Base-by-base conservation (phyloP, 441 rosid species). In the Viola pubescens region DNA sequence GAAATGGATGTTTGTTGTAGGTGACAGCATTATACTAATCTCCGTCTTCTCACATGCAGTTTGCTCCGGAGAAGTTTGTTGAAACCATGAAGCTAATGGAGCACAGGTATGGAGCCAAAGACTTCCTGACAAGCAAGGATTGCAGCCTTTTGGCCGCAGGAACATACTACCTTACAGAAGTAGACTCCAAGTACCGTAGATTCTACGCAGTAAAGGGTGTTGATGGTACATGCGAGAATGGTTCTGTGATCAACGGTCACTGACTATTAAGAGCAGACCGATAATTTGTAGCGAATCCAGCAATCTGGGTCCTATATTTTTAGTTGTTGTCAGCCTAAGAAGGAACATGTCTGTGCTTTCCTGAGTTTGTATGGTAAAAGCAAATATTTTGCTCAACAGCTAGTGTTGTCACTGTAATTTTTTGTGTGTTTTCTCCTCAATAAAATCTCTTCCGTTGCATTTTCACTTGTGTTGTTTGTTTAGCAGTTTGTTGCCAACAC, bases 91-190 rank as follows among this genome's bases (percentile, higher is more conserved):
- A 90, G 82, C 80, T 94, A 41, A 90, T 85, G 95, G 99, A 94
- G 83, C 95, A 88, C 53, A 81, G 99, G 66, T 94, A 94, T 9
- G 99, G 99, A 37, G 89, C 82, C 48, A 94, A 88, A 70, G 97
- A 83, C 82, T 90, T 85, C 13, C 83, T 85, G 76, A 94, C 99
- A 3, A 88, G 79, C 85, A 83, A 94, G 67, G 99, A 90, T 64
- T 76, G 79, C 58, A 85, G 89, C 75, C 87, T 85, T 60, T 73
- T 90, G 82, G 79, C 89, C 56, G 82, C 95, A 0, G 97, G 89
- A 49, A 87, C 98, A 14, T 87, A 84, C 78, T 92, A 85, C 62
- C 89, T 92, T 65, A 92, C 94, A 1, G 86, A 92, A 77, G 97
- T 89, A 9, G 98, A 92, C 72, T 70, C 85, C 52, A 74, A 71